phyloP scores from a whole-genome alignment of 2,329 filamentous ascomycete species.

The Colletotrichum cuscutae region DNA sequence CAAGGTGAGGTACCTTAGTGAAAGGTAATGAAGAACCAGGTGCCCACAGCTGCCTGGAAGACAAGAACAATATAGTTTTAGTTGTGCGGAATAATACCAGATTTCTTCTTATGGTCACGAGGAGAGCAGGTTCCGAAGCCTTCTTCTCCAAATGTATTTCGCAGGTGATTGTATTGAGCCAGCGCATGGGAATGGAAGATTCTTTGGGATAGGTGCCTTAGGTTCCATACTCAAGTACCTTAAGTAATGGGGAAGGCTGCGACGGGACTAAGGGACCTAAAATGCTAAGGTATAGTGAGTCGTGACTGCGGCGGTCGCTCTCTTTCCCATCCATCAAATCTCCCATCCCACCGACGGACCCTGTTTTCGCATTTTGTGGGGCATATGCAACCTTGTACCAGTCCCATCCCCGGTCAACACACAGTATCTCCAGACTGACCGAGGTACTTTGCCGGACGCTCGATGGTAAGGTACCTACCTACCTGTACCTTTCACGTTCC shows the following conservation, averaged over 20 bases:
- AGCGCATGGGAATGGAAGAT: too few relatives aligned
- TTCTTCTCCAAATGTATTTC: too few relatives aligned
- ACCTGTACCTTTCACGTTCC: background rate
- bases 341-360: slow-evolving; percentile 11
- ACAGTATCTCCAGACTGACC: background rate
- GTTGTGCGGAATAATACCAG: too few relatives aligned
- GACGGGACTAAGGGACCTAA: too few relatives aligned
- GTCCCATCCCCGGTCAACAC: slow-evolving; percentile 1
- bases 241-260: too few relatives aligned
- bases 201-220: too few relatives aligned
- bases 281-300: background rate
- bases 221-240: too few relatives aligned
- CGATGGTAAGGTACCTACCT: too few relatives aligned
- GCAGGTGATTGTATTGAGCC: too few relatives aligned
- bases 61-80: too few relatives aligned
- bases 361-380: slow-evolving; percentile 13
- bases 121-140: too few relatives aligned
- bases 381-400: background rate
- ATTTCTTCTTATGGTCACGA: too few relatives aligned
- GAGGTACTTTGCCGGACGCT: background rate
- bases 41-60: background rate
- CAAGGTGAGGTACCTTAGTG: background rate
- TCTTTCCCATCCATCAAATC: slow-evolving; percentile 20
- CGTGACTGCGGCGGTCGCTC: background rate
- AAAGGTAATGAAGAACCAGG: background rate